Percentiles rank a stretch among this genome's conserved stretches.
Evolutionary conservation across 1,284 basidiomycete species (phyloP).

Genomic region (Pterulicium gracile): DNA sequence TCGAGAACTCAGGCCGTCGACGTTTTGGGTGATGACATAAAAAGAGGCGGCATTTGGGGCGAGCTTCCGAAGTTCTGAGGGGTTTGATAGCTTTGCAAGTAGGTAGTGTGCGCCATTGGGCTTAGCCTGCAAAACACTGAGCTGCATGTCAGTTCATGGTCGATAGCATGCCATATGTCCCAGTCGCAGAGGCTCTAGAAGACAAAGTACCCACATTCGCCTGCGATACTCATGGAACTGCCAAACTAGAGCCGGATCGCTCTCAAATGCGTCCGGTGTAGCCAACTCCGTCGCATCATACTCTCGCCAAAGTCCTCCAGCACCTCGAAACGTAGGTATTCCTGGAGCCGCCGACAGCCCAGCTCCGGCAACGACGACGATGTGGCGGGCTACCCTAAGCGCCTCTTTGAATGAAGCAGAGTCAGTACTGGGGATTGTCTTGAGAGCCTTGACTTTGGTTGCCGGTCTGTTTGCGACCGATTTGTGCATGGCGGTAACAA

Average conservation of each 20-base stretch:
- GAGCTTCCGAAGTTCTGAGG: conserved; percentile 23
- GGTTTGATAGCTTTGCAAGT: conserved; percentile 35
- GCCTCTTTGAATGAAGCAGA: no score
- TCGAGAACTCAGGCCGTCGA: conserved; percentile 44
- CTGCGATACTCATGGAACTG: conserved; percentile 19
- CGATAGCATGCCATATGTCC: not conserved
- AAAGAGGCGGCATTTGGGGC: conserved; percentile 31
- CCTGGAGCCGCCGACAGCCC: conserved; percentile 58
- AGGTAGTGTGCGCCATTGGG: conserved; percentile 50
- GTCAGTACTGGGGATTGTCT: no score
- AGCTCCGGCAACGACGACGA: conserved; percentile 52
- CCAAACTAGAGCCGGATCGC: conserved; percentile 48
- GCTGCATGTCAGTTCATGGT: not conserved
- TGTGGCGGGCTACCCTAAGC: conserved; percentile 27
- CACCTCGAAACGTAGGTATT: conserved; percentile 55
- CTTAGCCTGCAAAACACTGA: conserved; percentile 32
- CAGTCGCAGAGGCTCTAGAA: not conserved
- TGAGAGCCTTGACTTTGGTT: no score
- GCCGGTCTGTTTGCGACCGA: no score
- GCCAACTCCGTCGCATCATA: conserved; percentile 47
- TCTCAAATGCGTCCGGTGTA: conserved; percentile 43
- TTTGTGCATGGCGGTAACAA: no score
- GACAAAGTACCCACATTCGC: not conserved
- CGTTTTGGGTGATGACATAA: conserved; percentile 56
- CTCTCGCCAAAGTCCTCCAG: conserved; percentile 49